A percentile compares a stretch with the other conserved stretches of the same genome.
Evolutionary conservation across 805 yeast species (phyloP).

Genomic region (Myxozyma lipomycoides): DNA sequence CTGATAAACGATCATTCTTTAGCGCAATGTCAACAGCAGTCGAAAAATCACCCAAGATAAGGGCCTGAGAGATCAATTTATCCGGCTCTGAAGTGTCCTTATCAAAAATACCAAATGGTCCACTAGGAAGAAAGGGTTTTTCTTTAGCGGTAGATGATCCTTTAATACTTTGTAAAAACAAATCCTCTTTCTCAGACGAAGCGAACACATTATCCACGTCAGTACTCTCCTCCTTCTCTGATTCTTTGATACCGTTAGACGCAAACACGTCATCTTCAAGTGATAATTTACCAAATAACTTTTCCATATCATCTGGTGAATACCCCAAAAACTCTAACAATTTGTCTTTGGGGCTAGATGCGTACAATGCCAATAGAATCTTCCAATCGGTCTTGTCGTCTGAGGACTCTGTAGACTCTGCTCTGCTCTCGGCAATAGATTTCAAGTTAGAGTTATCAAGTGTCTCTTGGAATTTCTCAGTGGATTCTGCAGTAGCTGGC

Average conservation of each 20-base stretch:
- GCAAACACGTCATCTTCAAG: constrained; percentile 22
- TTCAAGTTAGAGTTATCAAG: constrained; percentile 53
- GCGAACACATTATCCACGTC: constrained; percentile 41
- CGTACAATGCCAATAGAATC: constrained; percentile 36
- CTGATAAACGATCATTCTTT: constrained; percentile 58
- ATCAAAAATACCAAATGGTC: constrained; percentile 35
- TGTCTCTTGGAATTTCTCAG: constrained; percentile 50
- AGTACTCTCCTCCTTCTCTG: constrained; percentile 8
- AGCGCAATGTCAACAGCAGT: constrained; percentile 68
- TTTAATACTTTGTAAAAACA: constrained; percentile 30
- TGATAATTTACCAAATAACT: constrained; percentile 17
- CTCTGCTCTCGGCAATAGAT: constrained; percentile 53
- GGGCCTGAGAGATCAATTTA: constrained; percentile 44
- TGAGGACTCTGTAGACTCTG: constrained; percentile 34
- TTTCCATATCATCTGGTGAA: constrained; percentile 14
- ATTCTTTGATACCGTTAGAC: constrained; percentile 24
- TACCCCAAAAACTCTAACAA: constrained; percentile 29
- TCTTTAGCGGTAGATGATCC: constrained; percentile 27
- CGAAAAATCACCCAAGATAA: constrained; percentile 60
- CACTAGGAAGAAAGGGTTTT: constrained; percentile 26
- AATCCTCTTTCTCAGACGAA: constrained; percentile 25
- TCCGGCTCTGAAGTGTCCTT: constrained; percentile 46
- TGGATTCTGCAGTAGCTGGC: constrained; percentile 29
- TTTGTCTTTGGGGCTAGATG: constrained; percentile 33
- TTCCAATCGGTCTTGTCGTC: constrained; percentile 38